These are phyloP conservation scores for Clavariopsis aquatica DNA, from an alignment of 495 filamentous ascomycete species.

Conservation along the genomic window DNA sequence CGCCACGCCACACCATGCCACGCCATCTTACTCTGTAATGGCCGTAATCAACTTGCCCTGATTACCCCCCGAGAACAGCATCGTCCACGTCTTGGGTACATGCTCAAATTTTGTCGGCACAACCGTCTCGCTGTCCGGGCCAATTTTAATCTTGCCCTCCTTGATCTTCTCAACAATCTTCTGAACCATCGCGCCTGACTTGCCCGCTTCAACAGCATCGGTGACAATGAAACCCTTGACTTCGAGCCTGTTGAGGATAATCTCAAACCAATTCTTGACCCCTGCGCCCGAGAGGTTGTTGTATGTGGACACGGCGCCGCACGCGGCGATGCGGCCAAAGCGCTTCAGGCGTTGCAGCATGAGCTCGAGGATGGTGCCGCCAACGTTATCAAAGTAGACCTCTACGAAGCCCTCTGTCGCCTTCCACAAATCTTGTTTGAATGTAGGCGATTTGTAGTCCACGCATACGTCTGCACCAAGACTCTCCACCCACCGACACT, in stretches of 20 bases:
- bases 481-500: constrained; percentile 62
- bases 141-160: constrained; percentile 46
- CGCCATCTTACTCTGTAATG: constrained; percentile 18
- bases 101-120: constrained; percentile 47
- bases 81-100: constrained; percentile 46
- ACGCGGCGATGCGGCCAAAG: constrained; percentile 62
- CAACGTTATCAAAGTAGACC: constrained; percentile 73
- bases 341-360: constrained; percentile 58
- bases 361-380: constrained; percentile 64
- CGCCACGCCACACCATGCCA: neutral
- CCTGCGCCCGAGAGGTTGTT: constrained; percentile 45
- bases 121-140: constrained; percentile 40
- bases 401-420: constrained; percentile 66
- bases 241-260: constrained; percentile 53
- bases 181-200: constrained; percentile 36
- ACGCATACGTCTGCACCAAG: constrained; percentile 67
- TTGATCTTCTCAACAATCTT: constrained; percentile 52
- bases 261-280: constrained; percentile 55
- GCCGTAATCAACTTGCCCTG: constrained; percentile 46
- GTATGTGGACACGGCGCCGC: constrained; percentile 58
- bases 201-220: constrained; percentile 45
- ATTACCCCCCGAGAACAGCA: constrained; percentile 44
- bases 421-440: constrained; percentile 57
- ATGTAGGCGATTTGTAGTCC: constrained; percentile 65
- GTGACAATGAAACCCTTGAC: constrained; percentile 66